Base-by-base conservation (phyloP, 1,284 basidiomycete species). In the Cerrena zonata region DNA sequence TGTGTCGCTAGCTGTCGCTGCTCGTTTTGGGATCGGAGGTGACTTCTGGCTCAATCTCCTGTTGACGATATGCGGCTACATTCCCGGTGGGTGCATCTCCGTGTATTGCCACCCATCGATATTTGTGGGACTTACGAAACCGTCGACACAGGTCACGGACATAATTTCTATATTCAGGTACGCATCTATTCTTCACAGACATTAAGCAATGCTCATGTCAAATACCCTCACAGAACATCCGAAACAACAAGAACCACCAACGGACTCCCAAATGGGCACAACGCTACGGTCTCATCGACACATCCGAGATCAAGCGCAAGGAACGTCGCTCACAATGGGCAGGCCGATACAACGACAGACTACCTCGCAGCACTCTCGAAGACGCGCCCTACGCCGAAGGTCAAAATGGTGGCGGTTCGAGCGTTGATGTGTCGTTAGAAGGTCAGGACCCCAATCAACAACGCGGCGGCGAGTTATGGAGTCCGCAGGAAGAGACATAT, bases 221-320 rank as follows among this genome's bases (percentile, higher is more conserved):
- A 23, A 1, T 23, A n/a, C n/a, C n/a, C 45, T 21, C 2, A 34
- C 69, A 96, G 83, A 96, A 95, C 70, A 85, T 98, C 58, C 79
- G 94, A 49, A 97, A 97, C 73, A 97, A 97, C 76, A 91, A 94
- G 74, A 94, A 84, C 61, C 79, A 89, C 63, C 76, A 80, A 24
- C 85, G 94, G 51, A 96, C 94, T 21, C 94, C 94, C 15, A 93
- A 95, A 65, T 98, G 94, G 94, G 90, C 89, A 0, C 77, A 91
- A 66, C 82, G 85, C 54, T 91, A 90, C 64, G 93, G 93, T 30
- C 84, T 97, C 45, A 82, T 96, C 58, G 80, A 94, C 65, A 84
- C 80, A 24, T 73, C 81, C 21, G 82, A 86, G 58, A 83, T 89
- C 61, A 78, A 82, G 59, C 86, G 91, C 62, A 84, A 86, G 54